These are phyloP conservation scores for Amoebophrya sp. DNA, from an alignment of 169 alveolate species.

Conservation along the genomic window DNA sequence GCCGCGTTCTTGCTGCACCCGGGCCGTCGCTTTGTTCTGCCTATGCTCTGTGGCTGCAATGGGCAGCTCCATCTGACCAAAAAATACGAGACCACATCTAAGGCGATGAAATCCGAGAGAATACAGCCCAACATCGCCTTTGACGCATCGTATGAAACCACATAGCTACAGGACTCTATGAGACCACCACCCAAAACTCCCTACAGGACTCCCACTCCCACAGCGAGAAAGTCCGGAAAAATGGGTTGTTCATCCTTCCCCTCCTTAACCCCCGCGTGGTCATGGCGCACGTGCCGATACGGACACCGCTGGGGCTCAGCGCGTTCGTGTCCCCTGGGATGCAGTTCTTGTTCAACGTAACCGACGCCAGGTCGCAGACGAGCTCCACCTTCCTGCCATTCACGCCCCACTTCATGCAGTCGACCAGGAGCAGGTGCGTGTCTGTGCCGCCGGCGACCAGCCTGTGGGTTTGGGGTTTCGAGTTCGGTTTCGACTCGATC, in stretches of 20 bases:
- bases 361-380: constrained; percentile 28
- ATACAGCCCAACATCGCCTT: too few species aligned
- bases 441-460: constrained; percentile 76
- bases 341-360: constrained; percentile 28
- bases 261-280: constrained; percentile 78
- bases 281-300: constrained; percentile 88
- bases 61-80: too few species aligned
- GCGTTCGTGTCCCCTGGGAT: constrained; percentile 51
- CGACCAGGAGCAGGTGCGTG: constrained; percentile 74
- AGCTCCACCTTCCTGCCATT: constrained; percentile 35
- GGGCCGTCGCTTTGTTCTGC: too few species aligned
- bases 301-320: constrained; percentile 72
- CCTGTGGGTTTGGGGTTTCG: constrained; percentile 26
- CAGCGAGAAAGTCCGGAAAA: too few species aligned
- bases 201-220: neutral
- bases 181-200: neutral
- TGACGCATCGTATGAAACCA: too few species aligned
- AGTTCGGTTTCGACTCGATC: too few species aligned
- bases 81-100: too few species aligned
- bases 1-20: neutral
- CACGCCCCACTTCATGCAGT: constrained; percentile 42
- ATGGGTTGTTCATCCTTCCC: constrained; percentile 27
- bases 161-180: too few species aligned
- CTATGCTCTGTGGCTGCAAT: too few species aligned
- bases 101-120: too few species aligned